Evolutionary conservation across 2,329 filamentous ascomycete genomes (phyloP).

Genomic region (Aspergillus aculeatus): DNA sequence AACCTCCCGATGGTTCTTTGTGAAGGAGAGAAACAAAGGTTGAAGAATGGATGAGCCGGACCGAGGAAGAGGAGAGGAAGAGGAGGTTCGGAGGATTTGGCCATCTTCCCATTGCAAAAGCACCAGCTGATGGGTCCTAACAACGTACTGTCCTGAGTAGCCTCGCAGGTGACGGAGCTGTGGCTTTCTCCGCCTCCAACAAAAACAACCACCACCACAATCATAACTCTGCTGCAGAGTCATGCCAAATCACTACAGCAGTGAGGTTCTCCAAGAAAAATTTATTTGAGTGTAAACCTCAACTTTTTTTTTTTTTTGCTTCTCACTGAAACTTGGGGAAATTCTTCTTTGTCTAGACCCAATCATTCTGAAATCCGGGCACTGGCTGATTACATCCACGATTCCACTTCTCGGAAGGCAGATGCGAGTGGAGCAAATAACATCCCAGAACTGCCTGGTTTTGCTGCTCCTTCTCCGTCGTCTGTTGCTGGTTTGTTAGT

Average conservation of each 20-base stretch:
- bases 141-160: not conserved
- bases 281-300: not conserved
- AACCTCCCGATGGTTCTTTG: not conserved
- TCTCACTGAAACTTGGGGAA: not conserved
- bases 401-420: conserved; percentile 15
- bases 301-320: conserved; percentile 3
- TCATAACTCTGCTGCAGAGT: not conserved
- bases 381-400: conserved; percentile 11
- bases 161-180: conserved; percentile 2
- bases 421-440: conserved; percentile 19
- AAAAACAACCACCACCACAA: not conserved
- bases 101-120: not conserved
- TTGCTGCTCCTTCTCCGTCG: conserved; percentile 8
- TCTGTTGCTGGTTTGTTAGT: conserved; percentile 16
- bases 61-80: not conserved
- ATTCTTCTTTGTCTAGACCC: not conserved
- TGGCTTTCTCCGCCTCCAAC: not conserved
- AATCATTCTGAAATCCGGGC: not conserved
- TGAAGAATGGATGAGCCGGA: not conserved
- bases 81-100: not conserved
- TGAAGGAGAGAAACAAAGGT: not conserved
- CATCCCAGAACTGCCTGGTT: conserved; percentile 14
- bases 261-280: not conserved
- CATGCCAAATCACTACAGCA: not conserved
- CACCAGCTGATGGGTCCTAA: conserved; percentile 1